phyloP scores from a whole-genome alignment of 768 basidiomycete genomes.

The Rhodotorula kratochvilovae region DNA sequence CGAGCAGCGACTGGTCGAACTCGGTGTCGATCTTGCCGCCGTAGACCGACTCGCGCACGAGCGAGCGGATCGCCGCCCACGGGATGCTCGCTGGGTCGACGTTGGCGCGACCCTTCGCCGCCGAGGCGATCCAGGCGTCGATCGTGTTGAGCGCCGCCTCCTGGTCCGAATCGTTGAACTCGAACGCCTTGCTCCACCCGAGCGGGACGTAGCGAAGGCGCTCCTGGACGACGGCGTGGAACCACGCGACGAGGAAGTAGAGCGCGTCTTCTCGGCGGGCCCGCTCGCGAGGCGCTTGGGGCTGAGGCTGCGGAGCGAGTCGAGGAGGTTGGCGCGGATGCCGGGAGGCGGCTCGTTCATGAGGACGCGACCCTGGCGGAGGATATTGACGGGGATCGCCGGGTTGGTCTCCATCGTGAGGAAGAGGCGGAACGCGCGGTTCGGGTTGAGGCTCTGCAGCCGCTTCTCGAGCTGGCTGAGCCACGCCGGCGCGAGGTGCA shows the following conservation, averaged over 20 bases:
- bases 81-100: constrained; percentile 87
- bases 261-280: constrained; percentile 87
- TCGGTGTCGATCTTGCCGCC: constrained; percentile 83
- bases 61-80: constrained; percentile 87
- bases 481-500: constrained; percentile 84
- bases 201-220: constrained; percentile 91
- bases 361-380: constrained; percentile 88
- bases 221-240: constrained; percentile 97
- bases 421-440: constrained; percentile 91
- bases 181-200: constrained; percentile 94
- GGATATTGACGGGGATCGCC: constrained; percentile 89
- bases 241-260: constrained; percentile 96
- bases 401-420: constrained; percentile 97
- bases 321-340: constrained; percentile 89
- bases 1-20: constrained; percentile 86
- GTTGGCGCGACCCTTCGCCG: constrained; percentile 83
- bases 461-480: constrained; percentile 94
- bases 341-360: constrained; percentile 99
- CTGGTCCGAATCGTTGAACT: constrained; percentile 99
- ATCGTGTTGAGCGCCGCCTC: constrained; percentile 85
- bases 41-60: constrained; percentile 94
- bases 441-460: constrained; percentile 80
- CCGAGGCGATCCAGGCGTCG: constrained; percentile 75
- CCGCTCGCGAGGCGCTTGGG: constrained; percentile 71
- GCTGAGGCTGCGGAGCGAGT: constrained; percentile 72